Percentiles rank a stretch among this genome's conserved stretches.
phyloP scores from a whole-genome alignment of 1,284 basidiomycete genomes.

The Anthracocystis panici-leucophaei region DNA sequence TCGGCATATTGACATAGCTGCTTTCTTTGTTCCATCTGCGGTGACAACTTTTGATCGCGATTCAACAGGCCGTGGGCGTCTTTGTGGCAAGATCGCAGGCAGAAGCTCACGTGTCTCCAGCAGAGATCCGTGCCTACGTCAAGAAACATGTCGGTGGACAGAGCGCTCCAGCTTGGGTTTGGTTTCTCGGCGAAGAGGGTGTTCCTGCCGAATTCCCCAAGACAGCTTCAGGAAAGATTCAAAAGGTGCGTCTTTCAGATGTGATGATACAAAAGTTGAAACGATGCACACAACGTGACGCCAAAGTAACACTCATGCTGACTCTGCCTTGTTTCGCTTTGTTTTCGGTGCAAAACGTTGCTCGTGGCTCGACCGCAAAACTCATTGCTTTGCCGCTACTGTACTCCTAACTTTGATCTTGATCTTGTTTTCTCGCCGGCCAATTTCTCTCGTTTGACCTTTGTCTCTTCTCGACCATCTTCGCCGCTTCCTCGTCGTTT shows the following conservation, averaged over 20 bases:
- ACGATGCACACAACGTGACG: neutral
- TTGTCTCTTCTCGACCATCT: constrained; percentile 1
- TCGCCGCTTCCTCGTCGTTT: neutral
- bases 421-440: neutral
- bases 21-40: neutral
- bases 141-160: constrained; percentile 55
- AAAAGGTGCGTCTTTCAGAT: constrained; percentile 76
- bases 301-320: constrained; percentile 7
- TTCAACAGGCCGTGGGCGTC: constrained; percentile 55
- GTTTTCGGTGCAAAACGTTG: constrained; percentile 15
- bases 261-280: constrained; percentile 12
- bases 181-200: constrained; percentile 80
- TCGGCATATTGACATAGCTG: constrained; percentile 2
- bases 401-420: constrained; percentile 11
- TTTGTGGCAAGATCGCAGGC: constrained; percentile 50
- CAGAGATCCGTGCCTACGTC: constrained; percentile 70
- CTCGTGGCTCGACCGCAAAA: constrained; percentile 10
- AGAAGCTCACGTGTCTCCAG: constrained; percentile 69
- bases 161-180: constrained; percentile 80
- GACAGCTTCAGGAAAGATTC: constrained; percentile 87
- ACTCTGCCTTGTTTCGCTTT: constrained; percentile 25
- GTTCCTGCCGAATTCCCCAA: constrained; percentile 78
- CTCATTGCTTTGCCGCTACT: constrained; percentile 5
- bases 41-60: neutral
- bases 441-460: neutral